Evolutionary conservation across 768 basidiomycete species (phyloP), one percentile per base, ranked within the genome.

Genomic region (Suillus bovinus): DNA sequence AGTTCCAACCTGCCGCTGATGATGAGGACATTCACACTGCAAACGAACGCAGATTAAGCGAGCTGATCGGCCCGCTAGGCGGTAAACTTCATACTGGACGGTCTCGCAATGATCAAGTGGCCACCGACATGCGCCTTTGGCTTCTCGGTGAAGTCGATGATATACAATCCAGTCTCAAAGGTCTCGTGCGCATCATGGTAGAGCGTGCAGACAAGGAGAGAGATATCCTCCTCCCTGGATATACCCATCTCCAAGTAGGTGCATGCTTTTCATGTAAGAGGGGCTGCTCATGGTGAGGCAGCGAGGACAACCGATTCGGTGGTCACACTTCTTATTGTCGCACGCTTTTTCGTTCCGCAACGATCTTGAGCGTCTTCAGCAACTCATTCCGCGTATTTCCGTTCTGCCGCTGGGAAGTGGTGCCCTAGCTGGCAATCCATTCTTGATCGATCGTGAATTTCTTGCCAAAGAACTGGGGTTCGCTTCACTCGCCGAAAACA

Each of bases 11-110:
- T 34, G 80, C 89, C 63, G 80, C 86, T n/a, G 94, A 96, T 68
- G 97, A 99, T 69, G 97, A 99, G 71, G 97, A 99, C 71, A 99
- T 99, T 63, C 96, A 99, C 74, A 99, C 97, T 14, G 97, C 97
- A 59, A 99, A 99, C 70, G 97, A 99, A 74, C 87, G 97, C 53
- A 86, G 97, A 46, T 76, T 99, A 67, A 92, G 88, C 65, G 96
- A 99, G 78, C 77, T 99, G 59, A 93, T 99, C 59, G 97, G 97
- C 0, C 81, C 91, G 16, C 84, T 94, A 17, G 95, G 93, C 6
- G 97, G 97, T 4, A 99, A 99, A 76, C 81, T 99, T 47, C 97
- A 99, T 72, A 99, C 97, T 0, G 97, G 97, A 33, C 87, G 97
- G 63, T 96, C 94, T 57, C 85, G 97, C 59, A 99, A 99, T 75